phyloP scores from a whole-genome alignment of 257 asterid genomes.

The Salvia hispanica region DNA sequence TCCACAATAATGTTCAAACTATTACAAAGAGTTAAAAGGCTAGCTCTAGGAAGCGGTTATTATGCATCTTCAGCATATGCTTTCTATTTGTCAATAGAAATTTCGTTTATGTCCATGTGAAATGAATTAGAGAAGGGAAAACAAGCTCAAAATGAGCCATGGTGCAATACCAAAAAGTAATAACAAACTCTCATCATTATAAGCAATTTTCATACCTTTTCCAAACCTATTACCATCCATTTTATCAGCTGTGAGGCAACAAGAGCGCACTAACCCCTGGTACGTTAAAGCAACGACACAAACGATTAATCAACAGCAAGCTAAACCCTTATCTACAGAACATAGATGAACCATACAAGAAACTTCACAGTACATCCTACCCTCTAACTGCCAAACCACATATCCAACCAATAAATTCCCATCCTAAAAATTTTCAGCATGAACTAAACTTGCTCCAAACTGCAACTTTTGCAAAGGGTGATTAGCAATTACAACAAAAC shows the following conservation, averaged over 20 bases:
- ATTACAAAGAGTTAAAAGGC: conserved; percentile 10
- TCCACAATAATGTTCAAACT: not conserved
- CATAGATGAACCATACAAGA: not conserved
- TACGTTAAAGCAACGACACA: not conserved
- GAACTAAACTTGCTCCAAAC: not conserved
- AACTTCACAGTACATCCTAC: conserved; percentile 12
- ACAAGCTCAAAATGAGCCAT: not conserved
- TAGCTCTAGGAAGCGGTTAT: not conserved
- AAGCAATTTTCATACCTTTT: conserved; percentile 37
- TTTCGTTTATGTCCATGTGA: conserved; percentile 1
- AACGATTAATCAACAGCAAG: conserved; percentile 15
- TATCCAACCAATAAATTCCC: not conserved
- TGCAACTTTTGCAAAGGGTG: not conserved
- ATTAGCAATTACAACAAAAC: not conserved
- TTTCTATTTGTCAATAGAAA: not conserved
- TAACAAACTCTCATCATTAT: not conserved
- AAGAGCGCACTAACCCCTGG: conserved; percentile 28
- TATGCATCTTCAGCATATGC: conserved; percentile 6
- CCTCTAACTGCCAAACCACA: conserved; percentile 8
- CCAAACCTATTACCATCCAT: conserved; percentile 46
- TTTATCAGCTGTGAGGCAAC: conserved; percentile 31
- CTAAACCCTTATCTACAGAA: conserved; percentile 1
- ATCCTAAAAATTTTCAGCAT: not conserved
- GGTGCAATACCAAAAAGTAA: not conserved
- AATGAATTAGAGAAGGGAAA: not conserved